Base-by-base conservation (phyloP, 1,284 basidiomycete species). In the Polyporus tsugae region DNA sequence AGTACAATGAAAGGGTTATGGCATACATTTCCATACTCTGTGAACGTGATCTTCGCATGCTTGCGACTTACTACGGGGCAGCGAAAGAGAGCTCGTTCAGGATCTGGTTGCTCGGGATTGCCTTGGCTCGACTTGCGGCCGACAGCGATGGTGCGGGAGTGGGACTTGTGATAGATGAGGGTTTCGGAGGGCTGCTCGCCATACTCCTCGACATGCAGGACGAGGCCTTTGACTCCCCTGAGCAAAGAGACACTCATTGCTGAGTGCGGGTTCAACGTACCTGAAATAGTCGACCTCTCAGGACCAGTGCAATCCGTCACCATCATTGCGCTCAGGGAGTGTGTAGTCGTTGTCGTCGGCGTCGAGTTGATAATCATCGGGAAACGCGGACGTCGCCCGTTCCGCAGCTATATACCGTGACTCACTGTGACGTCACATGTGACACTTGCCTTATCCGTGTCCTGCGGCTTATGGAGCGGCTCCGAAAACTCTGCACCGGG, bases 41-140 rank as follows among this genome's bases (percentile, higher is more conserved):
- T 82, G 77, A 91, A 89, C 10, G 82, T 83, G 70, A 91, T 86
- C 83, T 86, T 89, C 64, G 89, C 89, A 82, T 91, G 89, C 71
- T 81, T 84, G 57, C 89, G 82, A 77, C 88, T 90, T 71, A 91
- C 87, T 41, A 91, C 89, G 13, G 89, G 86, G 73, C 89, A 91
- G 63, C 84, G 80, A 73, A 90, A 90, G 77, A 85, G 82, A 6
- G 87, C 87, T 55, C 78, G 80, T 69, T 79, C 78, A 68, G 75
- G 69, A 63, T 78, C 77, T 57, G 75, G 68, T 65, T 82, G 68
- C 65, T 82, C 78, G 60, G 62, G 38, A 25, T 62, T 63, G n/a
- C 71, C 72, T 49, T 66, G 68, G 36, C 73, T 68, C 0, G 80
- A 77, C 52, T 84, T 85, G 61, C 89, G 86, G 29, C 89, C 89